Base-by-base conservation (phyloP, 108 stramenopile species). In the Pseudonitzschia multistriata region DNA sequence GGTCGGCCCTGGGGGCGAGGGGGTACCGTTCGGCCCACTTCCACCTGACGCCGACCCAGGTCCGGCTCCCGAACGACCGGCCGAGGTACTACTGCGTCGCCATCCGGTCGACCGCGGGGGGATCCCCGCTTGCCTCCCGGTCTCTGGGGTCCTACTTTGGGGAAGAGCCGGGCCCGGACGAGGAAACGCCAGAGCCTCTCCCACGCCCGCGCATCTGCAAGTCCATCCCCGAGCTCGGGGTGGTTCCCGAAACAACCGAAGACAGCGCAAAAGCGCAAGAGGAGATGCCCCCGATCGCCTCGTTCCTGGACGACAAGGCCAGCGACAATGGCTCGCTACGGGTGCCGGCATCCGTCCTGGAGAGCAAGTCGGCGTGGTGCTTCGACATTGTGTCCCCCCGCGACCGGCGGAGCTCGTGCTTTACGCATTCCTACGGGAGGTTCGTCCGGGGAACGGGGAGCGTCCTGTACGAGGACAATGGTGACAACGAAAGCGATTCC, bases 31-130 rank as follows among this genome's bases (percentile, higher is more conserved):
- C 87, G 11, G 83, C 68, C 11, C 82, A 88, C 53, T 94, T 94
- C 77, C 88, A 87, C 68, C 55, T 95, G 57, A 82, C 77, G 48
- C 96, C 96, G 4, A 86, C 85, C 35, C 83, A 89, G 79, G 76
- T 90, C 25, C 87, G 87, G 17, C 60, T 95, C 17, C 96, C 96
- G 62, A 95, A 97, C 70, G 91, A 89, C 74, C 88, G 96, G 28
- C 93, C 94, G 0, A 72, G 96, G 62, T 86, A 92, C 67, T 97
- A 80, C 78, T 80, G 74, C 63, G 55, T 86, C 28, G 82, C 79
- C 31, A 57, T 81, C 15, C 76, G 57, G 13, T 25, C 47, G 48
- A 30, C 40, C 45, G 30, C 1, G 22, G 28, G 7, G 28, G 39
- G 42, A 42, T 30, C 28, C 1, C 36, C 28, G 37, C 36, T 55